Evolutionary conservation across 1,284 basidiomycete species (phyloP).

Genomic region (Chalciporus sp.): DNA sequence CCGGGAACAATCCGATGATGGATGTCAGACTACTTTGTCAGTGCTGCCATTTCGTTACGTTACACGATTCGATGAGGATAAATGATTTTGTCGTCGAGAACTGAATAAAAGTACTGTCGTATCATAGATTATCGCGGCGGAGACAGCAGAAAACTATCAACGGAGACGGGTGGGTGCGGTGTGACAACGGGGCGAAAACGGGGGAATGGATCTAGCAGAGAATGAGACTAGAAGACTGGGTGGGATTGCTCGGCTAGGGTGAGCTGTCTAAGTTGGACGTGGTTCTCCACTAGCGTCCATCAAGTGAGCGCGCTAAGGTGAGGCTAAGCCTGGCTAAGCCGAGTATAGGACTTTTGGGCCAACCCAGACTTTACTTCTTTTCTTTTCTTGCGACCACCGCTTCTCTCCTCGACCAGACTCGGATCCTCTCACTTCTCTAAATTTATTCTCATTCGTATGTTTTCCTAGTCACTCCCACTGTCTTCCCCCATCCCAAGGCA

Average conservation of each 20-base stretch:
- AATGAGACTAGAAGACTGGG: too few species aligned
- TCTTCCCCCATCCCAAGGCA: constrained; percentile 39
- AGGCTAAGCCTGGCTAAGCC: background rate
- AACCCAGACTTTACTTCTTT: background rate
- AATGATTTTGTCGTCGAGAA: too few species aligned
- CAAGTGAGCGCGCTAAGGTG: background rate
- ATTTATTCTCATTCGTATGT: constrained; percentile 25
- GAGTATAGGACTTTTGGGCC: background rate
- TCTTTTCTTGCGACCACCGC: background rate
- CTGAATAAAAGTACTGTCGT: background rate
- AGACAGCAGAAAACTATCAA: too few species aligned
- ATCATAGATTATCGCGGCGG: too few species aligned
- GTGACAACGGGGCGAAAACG: too few species aligned
- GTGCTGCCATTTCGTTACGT: too few species aligned
- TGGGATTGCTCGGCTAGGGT: too few species aligned
- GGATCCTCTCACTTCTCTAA: constrained; percentile 1
- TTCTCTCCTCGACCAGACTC: background rate
- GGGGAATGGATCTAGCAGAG: background rate
- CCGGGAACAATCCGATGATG: too few species aligned
- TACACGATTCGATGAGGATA: background rate
- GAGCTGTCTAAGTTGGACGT: background rate
- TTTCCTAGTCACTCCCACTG: constrained; percentile 22
- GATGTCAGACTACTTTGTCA: too few species aligned
- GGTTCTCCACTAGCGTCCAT: background rate
- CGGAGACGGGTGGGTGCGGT: too few species aligned